Evolutionary conservation across 164 flowering plant genomes (phyloP).

Genomic region (Chimonanthus praecox): DNA sequence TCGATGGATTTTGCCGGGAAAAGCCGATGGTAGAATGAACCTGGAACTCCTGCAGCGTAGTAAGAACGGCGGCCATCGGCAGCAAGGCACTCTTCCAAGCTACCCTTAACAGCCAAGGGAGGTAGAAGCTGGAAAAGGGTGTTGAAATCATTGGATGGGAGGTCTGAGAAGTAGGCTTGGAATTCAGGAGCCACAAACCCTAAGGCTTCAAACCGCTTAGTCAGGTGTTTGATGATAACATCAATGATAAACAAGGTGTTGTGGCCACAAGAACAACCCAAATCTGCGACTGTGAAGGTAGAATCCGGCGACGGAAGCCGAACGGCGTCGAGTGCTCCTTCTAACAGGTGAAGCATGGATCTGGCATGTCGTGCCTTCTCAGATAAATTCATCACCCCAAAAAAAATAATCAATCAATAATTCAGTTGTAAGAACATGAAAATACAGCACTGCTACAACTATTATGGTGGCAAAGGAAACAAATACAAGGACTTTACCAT

Average conservation of each 20-base stretch:
- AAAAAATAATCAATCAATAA: not conserved
- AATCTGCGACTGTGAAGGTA: conserved; percentile 63
- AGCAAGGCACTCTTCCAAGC: conserved; percentile 77
- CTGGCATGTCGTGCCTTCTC: conserved; percentile 73
- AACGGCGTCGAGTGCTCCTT: conserved; percentile 56
- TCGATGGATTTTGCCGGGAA: conserved; percentile 65
- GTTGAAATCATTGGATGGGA: conserved; percentile 90
- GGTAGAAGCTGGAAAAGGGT: conserved; percentile 86
- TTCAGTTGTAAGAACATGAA: not conserved
- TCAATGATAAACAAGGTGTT: conserved; percentile 65
- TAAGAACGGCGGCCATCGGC: conserved; percentile 54
- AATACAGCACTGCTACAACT: not conserved
- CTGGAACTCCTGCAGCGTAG: conserved; percentile 85
- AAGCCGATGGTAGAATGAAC: conserved; percentile 69
- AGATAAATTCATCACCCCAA: not conserved
- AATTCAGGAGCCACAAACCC: conserved; percentile 65
- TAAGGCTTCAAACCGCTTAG: conserved; percentile 53
- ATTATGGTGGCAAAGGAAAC: not conserved
- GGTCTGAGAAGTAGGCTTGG: conserved; percentile 81
- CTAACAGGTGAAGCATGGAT: conserved; percentile 70
- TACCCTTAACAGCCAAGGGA: conserved; percentile 40
- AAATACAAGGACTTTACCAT: too few species aligned
- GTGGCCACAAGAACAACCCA: conserved; percentile 74
- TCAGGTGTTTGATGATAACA: conserved; percentile 65
- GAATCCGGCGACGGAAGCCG: conserved; percentile 31